Base-by-base conservation (phyloP, 2,329 filamentous ascomycete genomes). In the Penicillium sp. region DNA sequence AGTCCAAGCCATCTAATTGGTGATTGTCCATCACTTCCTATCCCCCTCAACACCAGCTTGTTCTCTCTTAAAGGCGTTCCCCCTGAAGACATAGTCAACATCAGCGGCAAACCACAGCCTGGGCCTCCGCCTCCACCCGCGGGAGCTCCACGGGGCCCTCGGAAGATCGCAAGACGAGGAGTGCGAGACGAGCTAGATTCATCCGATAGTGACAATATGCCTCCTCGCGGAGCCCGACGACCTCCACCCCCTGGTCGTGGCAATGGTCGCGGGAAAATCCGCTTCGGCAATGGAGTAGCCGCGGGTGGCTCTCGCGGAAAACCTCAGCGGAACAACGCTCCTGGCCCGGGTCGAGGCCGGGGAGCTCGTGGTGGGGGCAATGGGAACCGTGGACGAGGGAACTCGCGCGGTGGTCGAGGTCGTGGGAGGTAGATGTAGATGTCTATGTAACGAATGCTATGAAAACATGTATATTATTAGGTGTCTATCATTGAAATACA, bases 1-100 rank as follows among this genome's bases (percentile, higher is more conserved):
- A 70, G 66, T 48, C 59, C 57, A 33, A 56, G 54, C 14, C 68
- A 71, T 50, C 52, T 71, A 3, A 50, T 69, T 6, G 68, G 67
- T 6, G 68, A 71, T 41, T 71, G 68, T 35, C 67, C 66, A 9
- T 54, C 53, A 8, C 53, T 60, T 1, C 35, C 38, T 6, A 42
- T 47, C n/a, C 48, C 54, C 8, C 45, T 57, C 30, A 44, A 41
- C 6, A 61, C 61, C 3, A 60, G 61, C 5, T 62, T 61, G 10
- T 71, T 66, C 50, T 65, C 64, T 5, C 48, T 70, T 13, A 60
- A 57, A 39, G 55, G 54, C 3, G 54, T 66, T 18, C 59, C 65
- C 25, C 59, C 60, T 2, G 45, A 54, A 3, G 56, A 58, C 30
- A 59, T 70, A 15, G 60, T 57, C 26, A 68, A 71, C 39, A 52